Conservation (phyloP, 139 green algal genomes). For the Chlamydomonas eustigma region DNA sequence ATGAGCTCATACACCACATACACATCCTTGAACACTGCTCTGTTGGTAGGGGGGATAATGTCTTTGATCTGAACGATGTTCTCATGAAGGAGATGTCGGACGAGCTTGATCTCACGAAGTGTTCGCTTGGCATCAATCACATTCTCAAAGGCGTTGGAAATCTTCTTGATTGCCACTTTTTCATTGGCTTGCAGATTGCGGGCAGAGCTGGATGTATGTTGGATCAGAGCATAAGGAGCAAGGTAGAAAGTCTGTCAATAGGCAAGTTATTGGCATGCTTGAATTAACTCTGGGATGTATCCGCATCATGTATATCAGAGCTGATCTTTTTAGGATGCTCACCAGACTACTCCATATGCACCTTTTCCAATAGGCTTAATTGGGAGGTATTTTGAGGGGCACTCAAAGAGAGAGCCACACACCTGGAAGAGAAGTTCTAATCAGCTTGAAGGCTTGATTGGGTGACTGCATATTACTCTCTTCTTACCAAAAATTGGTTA, state of each 20-base stretch:
- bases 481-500: constrained; percentile 10
- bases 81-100: constrained; percentile 57
- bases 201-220: constrained; percentile 54
- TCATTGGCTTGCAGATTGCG: constrained; percentile 44
- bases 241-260: no score
- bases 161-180: constrained; percentile 95
- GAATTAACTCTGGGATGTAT: no score
- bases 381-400: constrained; percentile 47
- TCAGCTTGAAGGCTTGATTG: no score
- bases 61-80: constrained; percentile 42
- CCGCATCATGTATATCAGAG: background rate
- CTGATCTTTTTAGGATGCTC: constrained; percentile 60
- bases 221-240: no score
- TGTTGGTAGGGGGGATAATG: constrained; percentile 52
- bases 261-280: no score
- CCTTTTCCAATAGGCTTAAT: constrained; percentile 91
- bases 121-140: constrained; percentile 87
- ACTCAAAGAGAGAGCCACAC: constrained; percentile 58
- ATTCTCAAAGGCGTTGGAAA: constrained; percentile 93
- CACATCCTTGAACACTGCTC: constrained; percentile 62
- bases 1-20: constrained; percentile 99
- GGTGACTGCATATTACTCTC: background rate
- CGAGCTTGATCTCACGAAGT: constrained; percentile 89
- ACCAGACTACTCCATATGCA: constrained; percentile 96
- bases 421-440: no score